These are phyloP conservation scores for Diplodia intermedia DNA, from an alignment of 2,329 filamentous ascomycete species.

Conservation along the genomic window DNA sequence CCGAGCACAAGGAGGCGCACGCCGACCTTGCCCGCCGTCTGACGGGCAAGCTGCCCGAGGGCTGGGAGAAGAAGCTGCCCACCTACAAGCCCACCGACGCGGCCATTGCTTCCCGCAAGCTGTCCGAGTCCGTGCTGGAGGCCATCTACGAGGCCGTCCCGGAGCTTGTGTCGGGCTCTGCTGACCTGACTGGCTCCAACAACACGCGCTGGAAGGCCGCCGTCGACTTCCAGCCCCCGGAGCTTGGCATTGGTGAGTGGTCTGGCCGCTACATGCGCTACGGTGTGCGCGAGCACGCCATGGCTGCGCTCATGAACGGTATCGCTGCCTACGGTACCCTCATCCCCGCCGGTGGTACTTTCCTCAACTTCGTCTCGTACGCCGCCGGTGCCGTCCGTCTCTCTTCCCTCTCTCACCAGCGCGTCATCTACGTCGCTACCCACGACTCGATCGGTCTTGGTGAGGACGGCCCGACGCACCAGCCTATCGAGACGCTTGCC, in stretches of 20 bases:
- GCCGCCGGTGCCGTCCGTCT: conserved; percentile 94
- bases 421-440: conserved; percentile 93
- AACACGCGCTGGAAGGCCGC: conserved; percentile 98
- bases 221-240: conserved; percentile 94
- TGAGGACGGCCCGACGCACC: conserved; percentile 97
- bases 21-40: conserved; percentile 83
- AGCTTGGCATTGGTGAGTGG: conserved; percentile 85
- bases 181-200: conserved; percentile 98
- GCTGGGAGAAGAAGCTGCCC: conserved; percentile 94
- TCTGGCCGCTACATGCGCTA: conserved; percentile 90
- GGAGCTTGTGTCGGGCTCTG: conserved; percentile 93
- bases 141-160: conserved; percentile 84
- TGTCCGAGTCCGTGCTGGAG: conserved; percentile 90
- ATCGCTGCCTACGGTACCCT: conserved; percentile 77
- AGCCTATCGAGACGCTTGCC: conserved; percentile 96
- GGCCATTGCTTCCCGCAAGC: conserved; percentile 91
- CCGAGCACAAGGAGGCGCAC: conserved; percentile 78
- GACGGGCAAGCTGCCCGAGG: conserved; percentile 83
- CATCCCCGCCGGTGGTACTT: conserved; percentile 92
- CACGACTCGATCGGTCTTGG: conserved; percentile 99
- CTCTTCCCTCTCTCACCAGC: conserved; percentile 87
- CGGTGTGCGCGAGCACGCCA: conserved; percentile 48
- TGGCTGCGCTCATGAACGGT: conserved; percentile 56
- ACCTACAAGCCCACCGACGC: conserved; percentile 85
- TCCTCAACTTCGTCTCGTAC: conserved; percentile 99